Evolutionary conservation across 2,329 filamentous ascomycete species (phyloP), one percentile per base, ranked within the genome.

Genomic region (Colletotrichum horii): DNA sequence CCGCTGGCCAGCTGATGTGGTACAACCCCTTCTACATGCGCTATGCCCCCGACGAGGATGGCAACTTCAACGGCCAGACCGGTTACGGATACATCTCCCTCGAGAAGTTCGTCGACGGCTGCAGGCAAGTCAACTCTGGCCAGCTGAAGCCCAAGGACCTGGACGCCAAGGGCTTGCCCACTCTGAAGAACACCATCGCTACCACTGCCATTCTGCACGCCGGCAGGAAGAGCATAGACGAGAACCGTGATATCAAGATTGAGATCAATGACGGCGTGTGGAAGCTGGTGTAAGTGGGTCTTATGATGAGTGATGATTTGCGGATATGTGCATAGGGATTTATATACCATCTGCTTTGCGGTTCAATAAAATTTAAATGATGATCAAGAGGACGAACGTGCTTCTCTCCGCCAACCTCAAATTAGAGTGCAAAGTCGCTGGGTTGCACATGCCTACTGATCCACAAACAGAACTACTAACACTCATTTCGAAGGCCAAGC

Each of bases 11-110:
- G 82, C 85, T 98, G 77, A 90, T 93, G 82, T 98, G 96, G 95
- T 94, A 95, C 84, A 98, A 98, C 84, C 96, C 96, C 83, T 97
- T 97, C 86, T 97, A 97, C 86, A 98, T 97, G 95, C 93, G 94
- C 80, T 98, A 98, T 81, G 95, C 96, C 15, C 96, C 96, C 24
- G 96, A 98, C 81, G 96, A 98, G 87, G 95, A 98, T 84, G 96
- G 96, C 70, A 97, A 98, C 86, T 98, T 98, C 84, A 93, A 92
- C 70, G 96, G 96, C 43, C 96, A 98, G 87, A 94, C 92, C 8
- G 96, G 96, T 28, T 98, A 98, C 83, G 96, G 96, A 38, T 98
- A 98, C 85, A 91, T 98, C 74, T 97, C 94, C 24, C 96, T 98
- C 81, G 96, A 98, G 87, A 98, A 98, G 86, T 98, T 98, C 84